phyloP scores from a whole-genome alignment of 768 basidiomycete genomes.

The Agaricus sinodeliciosus region DNA sequence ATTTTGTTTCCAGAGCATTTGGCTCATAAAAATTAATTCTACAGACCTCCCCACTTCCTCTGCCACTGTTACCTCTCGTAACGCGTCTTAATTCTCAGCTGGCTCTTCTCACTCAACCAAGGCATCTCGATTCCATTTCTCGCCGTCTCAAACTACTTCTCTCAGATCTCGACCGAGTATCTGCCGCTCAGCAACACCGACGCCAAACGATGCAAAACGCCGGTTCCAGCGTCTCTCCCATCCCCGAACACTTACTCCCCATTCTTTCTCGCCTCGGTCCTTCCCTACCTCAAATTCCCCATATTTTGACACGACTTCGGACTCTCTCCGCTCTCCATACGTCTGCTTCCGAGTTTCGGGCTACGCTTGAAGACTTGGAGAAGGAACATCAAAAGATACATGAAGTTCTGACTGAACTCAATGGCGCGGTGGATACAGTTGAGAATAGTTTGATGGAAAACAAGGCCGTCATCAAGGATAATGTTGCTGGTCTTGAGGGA shows the following conservation, averaged over 20 bases:
- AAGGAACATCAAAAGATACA: slow-evolving; percentile 63
- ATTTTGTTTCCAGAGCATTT: background rate
- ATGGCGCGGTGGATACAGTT: slow-evolving; percentile 60
- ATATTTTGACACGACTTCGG: slow-evolving; percentile 82
- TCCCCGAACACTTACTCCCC: slow-evolving; percentile 60
- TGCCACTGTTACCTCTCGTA: slow-evolving; percentile 78
- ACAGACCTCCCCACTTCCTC: slow-evolving; percentile 66
- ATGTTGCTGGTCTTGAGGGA: slow-evolving; percentile 64
- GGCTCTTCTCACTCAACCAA: slow-evolving; percentile 85
- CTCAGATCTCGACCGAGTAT: slow-evolving; percentile 85
- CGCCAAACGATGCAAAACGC: slow-evolving; percentile 35
- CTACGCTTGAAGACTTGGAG: slow-evolving; percentile 57
- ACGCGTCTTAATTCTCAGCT: slow-evolving; percentile 81
- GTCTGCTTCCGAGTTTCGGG: slow-evolving; percentile 73
- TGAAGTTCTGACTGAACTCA: slow-evolving; percentile 60
- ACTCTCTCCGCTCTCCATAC: slow-evolving; percentile 80
- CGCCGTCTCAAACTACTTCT: slow-evolving; percentile 88
- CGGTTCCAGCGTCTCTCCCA: slow-evolving; percentile 18
- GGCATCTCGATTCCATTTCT: slow-evolving; percentile 93
- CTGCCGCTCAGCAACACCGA: slow-evolving; percentile 43
- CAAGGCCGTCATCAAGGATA: slow-evolving; percentile 58
- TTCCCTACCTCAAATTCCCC: slow-evolving; percentile 76
- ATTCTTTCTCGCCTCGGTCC: slow-evolving; percentile 66
- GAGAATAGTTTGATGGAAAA: slow-evolving; percentile 77
- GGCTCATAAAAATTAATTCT: background rate